These are phyloP conservation scores for Hemisphaericaspora xylanilytica DNA, from an alignment of 1,139 yeast species.

Conservation along the genomic window DNA sequence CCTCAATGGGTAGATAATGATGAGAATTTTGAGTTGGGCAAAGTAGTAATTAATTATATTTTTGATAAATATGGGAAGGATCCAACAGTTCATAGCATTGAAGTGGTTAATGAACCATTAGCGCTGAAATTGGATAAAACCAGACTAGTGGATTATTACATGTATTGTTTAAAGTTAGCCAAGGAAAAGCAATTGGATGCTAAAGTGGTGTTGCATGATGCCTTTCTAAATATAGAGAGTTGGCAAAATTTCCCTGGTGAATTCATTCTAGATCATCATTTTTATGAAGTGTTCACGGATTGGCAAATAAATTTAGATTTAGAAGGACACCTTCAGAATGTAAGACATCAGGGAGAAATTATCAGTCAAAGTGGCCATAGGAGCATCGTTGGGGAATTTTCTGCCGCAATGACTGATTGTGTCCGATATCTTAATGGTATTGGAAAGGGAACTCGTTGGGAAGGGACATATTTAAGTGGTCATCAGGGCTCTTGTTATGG, in stretches of 20 bases:
- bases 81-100: constrained; percentile 18
- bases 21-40: constrained; percentile 17
- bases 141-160: constrained; percentile 18
- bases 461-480: constrained; percentile 17
- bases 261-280: constrained; percentile 24
- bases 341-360: constrained; percentile 16
- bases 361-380: constrained; percentile 18
- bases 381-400: constrained; percentile 26
- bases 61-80: constrained; percentile 21
- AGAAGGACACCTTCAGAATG: constrained; percentile 17
- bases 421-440: constrained; percentile 27
- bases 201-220: constrained; percentile 23
- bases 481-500: constrained; percentile 19
- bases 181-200: constrained; percentile 11
- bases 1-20: constrained; percentile 16
- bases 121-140: constrained; percentile 16
- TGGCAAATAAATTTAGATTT: constrained; percentile 17
- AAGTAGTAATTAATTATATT: constrained; percentile 18
- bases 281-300: constrained; percentile 23
- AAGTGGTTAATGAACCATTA: constrained; percentile 26
- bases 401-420: constrained; percentile 29
- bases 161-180: constrained; percentile 13
- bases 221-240: constrained; percentile 20
- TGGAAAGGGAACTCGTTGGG: constrained; percentile 23
- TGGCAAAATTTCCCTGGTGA: constrained; percentile 20